These are phyloP conservation scores for Aspergillus steynii DNA, from an alignment of 495 filamentous ascomycete genomes.

Conservation along the genomic window DNA sequence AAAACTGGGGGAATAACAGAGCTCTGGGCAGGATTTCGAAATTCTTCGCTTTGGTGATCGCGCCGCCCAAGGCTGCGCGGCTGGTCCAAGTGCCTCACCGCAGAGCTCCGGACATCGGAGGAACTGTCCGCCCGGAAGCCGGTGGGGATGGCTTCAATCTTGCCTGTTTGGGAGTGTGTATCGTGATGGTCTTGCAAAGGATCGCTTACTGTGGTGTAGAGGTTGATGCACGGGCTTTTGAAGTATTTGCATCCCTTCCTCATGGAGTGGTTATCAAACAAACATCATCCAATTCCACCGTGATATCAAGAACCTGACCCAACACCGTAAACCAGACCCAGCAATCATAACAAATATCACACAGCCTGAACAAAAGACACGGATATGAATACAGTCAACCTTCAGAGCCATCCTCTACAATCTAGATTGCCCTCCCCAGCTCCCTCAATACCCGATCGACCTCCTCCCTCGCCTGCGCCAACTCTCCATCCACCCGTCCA, in stretches of 20 bases:
- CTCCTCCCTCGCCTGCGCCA: slow-evolving; percentile 45
- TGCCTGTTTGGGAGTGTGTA: slow-evolving; percentile 15
- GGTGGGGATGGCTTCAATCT: slow-evolving; percentile 14
- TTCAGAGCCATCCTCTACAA: not conserved
- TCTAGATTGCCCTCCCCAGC: not conserved
- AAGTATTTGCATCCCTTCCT: too few relatives aligned
- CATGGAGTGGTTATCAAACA: not conserved
- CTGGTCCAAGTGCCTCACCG: slow-evolving; percentile 15
- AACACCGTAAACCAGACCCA: too few relatives aligned
- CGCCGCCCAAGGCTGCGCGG: slow-evolving; percentile 12
- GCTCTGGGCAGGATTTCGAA: not conserved
- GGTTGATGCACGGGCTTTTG: too few relatives aligned
- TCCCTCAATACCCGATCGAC: slow-evolving; percentile 46
- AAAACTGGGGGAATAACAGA: not conserved
- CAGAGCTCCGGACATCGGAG: slow-evolving; percentile 5
- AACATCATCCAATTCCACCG: not conserved
- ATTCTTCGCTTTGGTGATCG: slow-evolving; percentile 3
- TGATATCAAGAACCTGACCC: too few relatives aligned
- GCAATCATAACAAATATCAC: not conserved
- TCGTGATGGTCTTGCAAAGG: too few relatives aligned
- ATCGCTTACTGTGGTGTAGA: too few relatives aligned
- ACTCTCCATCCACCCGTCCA: slow-evolving; percentile 44
- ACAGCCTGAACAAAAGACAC: not conserved
- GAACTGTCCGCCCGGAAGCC: slow-evolving; percentile 15
- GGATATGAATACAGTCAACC: not conserved